These are phyloP conservation scores for Gossypium rotundifolium DNA, from an alignment of 345 rosid genomes.

Conservation along the genomic window DNA sequence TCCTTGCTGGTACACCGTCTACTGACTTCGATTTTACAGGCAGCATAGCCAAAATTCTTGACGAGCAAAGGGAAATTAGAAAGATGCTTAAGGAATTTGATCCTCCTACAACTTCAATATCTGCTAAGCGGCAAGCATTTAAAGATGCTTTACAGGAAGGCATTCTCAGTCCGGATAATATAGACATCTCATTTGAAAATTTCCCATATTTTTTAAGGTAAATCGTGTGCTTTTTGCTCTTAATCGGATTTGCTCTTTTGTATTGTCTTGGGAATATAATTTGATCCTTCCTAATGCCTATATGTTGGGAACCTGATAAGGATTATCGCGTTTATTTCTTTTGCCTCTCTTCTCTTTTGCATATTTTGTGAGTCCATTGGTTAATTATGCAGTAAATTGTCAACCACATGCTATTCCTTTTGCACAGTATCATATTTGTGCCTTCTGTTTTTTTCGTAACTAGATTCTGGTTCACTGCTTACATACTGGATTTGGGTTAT, in stretches of 20 bases:
- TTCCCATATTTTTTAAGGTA: constrained; percentile 92
- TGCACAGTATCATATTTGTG: neutral
- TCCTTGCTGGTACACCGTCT: constrained; percentile 53
- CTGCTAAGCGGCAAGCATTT: constrained; percentile 56
- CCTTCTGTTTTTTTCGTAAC: neutral
- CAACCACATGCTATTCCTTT: neutral
- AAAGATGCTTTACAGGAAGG: constrained; percentile 69
- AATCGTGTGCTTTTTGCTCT: neutral
- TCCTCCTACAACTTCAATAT: constrained; percentile 35
- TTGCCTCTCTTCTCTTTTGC: neutral
- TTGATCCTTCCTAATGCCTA: neutral
- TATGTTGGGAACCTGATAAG: neutral
- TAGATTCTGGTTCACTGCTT: neutral
- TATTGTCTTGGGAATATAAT: neutral
- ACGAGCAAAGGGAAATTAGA: constrained; percentile 48
- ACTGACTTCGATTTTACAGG: constrained; percentile 44
- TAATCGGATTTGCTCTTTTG: neutral
- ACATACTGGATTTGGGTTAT: neutral
- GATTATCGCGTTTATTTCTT: neutral
- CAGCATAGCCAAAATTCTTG: constrained; percentile 58
- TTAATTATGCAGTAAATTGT: neutral
- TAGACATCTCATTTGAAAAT: constrained; percentile 69
- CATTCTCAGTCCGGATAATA: constrained; percentile 49
- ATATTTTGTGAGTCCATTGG: neutral
- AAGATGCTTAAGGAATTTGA: constrained; percentile 53